phyloP scores from a whole-genome alignment of 345 rosid genomes.

The Kandelia obovata region DNA sequence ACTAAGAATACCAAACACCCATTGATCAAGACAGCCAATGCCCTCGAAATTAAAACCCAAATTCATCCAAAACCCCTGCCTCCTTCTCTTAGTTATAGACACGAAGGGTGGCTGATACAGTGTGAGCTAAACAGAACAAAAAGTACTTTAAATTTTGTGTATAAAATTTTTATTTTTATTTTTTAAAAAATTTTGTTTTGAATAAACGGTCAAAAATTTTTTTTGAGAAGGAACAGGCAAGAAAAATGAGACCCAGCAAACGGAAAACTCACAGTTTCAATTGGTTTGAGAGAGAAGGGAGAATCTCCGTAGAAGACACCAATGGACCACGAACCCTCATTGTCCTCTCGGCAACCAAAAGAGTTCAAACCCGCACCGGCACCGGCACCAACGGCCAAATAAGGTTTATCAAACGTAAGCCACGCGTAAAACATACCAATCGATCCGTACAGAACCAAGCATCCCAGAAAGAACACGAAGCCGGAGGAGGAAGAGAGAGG shows the following conservation, averaged over 20 bases:
- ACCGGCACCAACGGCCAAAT: conserved; percentile 1
- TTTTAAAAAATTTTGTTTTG: too few relatives aligned
- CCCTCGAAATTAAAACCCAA: not conserved
- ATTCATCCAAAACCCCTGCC: too few relatives aligned
- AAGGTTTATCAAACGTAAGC: conserved; percentile 42
- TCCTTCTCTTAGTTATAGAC: too few relatives aligned
- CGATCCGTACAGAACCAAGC: conserved; percentile 55
- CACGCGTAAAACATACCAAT: conserved; percentile 60
- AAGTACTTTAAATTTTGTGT: too few relatives aligned
- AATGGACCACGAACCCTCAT: conserved; percentile 93
- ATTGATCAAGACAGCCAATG: not conserved
- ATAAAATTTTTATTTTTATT: too few relatives aligned
- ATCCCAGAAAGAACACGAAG: conserved; percentile 44
- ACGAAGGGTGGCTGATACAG: not conserved
- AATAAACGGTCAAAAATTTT: too few relatives aligned
- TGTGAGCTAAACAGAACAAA: not conserved
- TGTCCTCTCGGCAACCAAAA: conserved; percentile 69
- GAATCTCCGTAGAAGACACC: conserved; percentile 86
- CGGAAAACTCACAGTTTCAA: conserved; percentile 61
- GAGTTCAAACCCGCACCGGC: conserved; percentile 33
- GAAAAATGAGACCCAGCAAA: not conserved
- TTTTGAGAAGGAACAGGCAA: not conserved
- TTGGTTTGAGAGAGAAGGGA: conserved; percentile 82
- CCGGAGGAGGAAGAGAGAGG: conserved; percentile 46
- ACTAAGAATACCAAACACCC: not conserved